Evolutionary conservation across 2,329 filamentous ascomycete genomes (phyloP).

Genomic region (Aspergillus chevalieri): DNA sequence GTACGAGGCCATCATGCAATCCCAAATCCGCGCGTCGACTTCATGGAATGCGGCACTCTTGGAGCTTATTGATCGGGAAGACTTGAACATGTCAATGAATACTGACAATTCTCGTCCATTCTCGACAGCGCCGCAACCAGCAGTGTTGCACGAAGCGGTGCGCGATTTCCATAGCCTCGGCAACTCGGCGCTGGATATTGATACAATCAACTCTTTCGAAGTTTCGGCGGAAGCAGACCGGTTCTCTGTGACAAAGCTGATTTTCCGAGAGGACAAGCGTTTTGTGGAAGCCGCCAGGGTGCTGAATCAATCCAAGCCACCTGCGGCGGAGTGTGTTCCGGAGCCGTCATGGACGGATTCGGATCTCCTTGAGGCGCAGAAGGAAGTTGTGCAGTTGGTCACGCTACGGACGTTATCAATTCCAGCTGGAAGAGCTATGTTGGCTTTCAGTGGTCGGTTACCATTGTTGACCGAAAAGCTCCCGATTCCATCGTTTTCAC

Average conservation of each 20-base stretch:
- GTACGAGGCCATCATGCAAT: conserved; percentile 76
- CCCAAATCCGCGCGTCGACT: conserved; percentile 73
- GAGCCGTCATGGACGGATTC: conserved; percentile 76
- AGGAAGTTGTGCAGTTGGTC: conserved; percentile 78
- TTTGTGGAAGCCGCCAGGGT: conserved; percentile 79
- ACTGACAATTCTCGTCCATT: conserved; percentile 37
- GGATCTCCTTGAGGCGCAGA: conserved; percentile 84
- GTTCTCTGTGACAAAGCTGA: conserved; percentile 71
- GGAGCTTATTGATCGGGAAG: conserved; percentile 70
- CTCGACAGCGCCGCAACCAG: conserved; percentile 26
- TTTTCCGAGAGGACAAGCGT: conserved; percentile 87
- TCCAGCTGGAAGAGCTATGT: conserved; percentile 75
- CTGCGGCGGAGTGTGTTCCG: conserved; percentile 69
- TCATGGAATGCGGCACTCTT: conserved; percentile 68
- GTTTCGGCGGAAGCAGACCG: conserved; percentile 79
- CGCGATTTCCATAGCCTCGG: conserved; percentile 78
- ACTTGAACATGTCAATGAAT: conserved; percentile 64
- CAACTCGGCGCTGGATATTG: conserved; percentile 42
- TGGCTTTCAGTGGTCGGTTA: conserved; percentile 80
- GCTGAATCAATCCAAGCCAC: conserved; percentile 76
- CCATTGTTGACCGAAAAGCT: conserved; percentile 91
- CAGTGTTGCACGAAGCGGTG: conserved; percentile 58
- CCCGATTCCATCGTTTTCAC: conserved; percentile 80
- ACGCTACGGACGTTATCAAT: conserved; percentile 84
- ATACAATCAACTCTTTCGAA: conserved; percentile 56